These are phyloP conservation scores for Leccinum griseonigrum DNA, from an alignment of 1,284 basidiomycete genomes.

Conservation along the genomic window DNA sequence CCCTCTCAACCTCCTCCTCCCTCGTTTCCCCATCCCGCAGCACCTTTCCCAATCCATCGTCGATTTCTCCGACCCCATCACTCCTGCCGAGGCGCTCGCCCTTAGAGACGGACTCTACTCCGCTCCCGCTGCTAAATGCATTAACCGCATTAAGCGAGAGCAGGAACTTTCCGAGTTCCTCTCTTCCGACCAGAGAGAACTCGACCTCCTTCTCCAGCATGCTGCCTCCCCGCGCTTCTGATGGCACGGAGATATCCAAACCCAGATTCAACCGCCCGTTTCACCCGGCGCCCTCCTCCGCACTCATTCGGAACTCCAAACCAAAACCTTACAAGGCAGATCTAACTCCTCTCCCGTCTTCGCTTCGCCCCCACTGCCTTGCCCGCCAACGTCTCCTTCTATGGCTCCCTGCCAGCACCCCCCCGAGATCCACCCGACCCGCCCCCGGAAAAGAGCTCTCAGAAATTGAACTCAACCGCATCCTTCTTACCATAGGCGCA, in stretches of 20 bases:
- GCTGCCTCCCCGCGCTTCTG: too few species aligned
- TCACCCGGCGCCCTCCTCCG: neutral
- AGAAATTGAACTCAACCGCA: conserved; percentile 4
- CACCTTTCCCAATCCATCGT: conserved; percentile 8
- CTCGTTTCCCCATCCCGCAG: conserved; percentile 15
- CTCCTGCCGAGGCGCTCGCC: too few species aligned
- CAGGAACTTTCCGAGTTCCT: too few species aligned
- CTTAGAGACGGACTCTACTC: too few species aligned
- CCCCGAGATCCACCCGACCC: neutral
- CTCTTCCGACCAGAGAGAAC: too few species aligned
- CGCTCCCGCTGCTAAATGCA: too few species aligned
- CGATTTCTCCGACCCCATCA: neutral
- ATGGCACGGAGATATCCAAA: too few species aligned
- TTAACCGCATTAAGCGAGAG: too few species aligned
- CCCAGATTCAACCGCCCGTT: neutral
- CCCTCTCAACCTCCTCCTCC: conserved; percentile 11
- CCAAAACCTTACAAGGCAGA: neutral
- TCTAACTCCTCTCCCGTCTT: neutral
- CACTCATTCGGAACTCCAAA: neutral
- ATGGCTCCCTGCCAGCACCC: neutral
- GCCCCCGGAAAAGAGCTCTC: neutral
- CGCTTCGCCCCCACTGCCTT: conserved; percentile 10
- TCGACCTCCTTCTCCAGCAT: too few species aligned
- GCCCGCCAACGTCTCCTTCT: conserved; percentile 13
- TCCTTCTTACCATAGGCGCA: conserved; percentile 7